Evolutionary conservation across 371 early-diverging fungal species (phyloP).

Genomic region (Fennellomyces sp.): DNA sequence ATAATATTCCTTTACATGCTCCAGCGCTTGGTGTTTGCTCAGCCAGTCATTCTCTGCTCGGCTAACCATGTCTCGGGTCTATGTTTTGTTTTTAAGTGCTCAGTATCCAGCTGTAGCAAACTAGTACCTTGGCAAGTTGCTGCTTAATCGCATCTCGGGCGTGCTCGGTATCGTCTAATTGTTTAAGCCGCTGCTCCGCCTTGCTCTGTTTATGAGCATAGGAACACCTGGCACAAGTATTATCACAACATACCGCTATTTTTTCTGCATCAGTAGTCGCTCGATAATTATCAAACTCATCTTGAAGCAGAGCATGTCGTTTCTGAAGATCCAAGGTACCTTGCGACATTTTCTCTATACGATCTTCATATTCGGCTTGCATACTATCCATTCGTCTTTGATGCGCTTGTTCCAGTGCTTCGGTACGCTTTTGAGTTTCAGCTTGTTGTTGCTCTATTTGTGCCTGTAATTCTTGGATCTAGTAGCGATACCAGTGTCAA

Average conservation of each 20-base stretch:
- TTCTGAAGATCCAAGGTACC: slow-evolving; percentile 1
- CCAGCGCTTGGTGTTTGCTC: slow-evolving; percentile 34
- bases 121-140: slow-evolving; percentile 38
- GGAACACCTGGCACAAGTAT: neutral
- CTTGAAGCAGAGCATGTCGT: neutral
- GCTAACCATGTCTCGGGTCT: slow-evolving; percentile 52
- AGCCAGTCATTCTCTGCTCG: slow-evolving; percentile 58
- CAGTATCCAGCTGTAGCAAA: neutral
- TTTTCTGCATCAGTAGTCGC: neutral
- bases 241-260: neutral
- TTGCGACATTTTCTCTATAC: neutral
- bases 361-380: slow-evolving; percentile 1
- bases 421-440: slow-evolving; percentile 4
- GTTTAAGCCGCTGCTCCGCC: slow-evolving; percentile 18
- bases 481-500: slow-evolving; percentile 13
- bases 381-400: slow-evolving; percentile 15
- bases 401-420: slow-evolving; percentile 19
- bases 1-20: slow-evolving; percentile 19
- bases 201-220: slow-evolving; percentile 14
- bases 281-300: neutral
- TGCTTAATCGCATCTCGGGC: slow-evolving; percentile 47
- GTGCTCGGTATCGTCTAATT: slow-evolving; percentile 35
- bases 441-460: slow-evolving; percentile 21
- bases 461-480: slow-evolving; percentile 16
- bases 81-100: slow-evolving; percentile 7